Base-by-base conservation (phyloP, 1,284 basidiomycete species). In the Inonotus obliquus region DNA sequence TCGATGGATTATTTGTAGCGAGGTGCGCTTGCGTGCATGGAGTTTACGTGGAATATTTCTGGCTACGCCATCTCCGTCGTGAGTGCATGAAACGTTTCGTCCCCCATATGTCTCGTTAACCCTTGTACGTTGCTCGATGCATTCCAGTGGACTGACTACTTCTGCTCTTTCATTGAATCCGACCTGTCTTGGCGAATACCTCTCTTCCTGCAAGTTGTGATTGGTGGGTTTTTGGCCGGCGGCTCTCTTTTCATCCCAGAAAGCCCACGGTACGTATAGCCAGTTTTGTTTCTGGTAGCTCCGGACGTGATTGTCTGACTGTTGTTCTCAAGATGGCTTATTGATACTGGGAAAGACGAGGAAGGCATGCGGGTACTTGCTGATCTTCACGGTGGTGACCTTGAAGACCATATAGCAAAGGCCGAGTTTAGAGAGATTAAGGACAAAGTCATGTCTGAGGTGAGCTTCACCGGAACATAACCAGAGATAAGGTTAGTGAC, bases 61-160 rank as follows among this genome's bases (percentile, higher is more conserved):
- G 96, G 96, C 54, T 99, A 99, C 73, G 89, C 94, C 14, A 86
- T 86, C 60, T 96, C 93, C 21, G 94, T 98, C 65, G 93, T 94
- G 77, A 66, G 91, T 79, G 17, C 29, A 56, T 32, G 32, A 4
- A 4, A 9, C 9, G 32, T 9, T 9, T 32, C 32, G 63, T 63
- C 57, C 60, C 57, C 32, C 7, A 23, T 52, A 32, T 39, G n/a
- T 47, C 25, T 14, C 9, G 37, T 41, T 32, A 9, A 32, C 32
- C 32, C 32, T 9, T 45, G 21, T 39, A 55, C 29, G 60, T 27
- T 37, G 10, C n/a, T 6, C n/a, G 9, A 21, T 37, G 13, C 19
- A 17, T 14, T 57, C 41, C 66, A 94, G 91, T 98, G 95, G 95
- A 86, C 90, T 63, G 96, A 96, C 74, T 99, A 98, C 74, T 91